Evolutionary conservation across 495 filamentous ascomycete genomes (phyloP).

Genomic region (Hypoxylon lienhwacheense): DNA sequence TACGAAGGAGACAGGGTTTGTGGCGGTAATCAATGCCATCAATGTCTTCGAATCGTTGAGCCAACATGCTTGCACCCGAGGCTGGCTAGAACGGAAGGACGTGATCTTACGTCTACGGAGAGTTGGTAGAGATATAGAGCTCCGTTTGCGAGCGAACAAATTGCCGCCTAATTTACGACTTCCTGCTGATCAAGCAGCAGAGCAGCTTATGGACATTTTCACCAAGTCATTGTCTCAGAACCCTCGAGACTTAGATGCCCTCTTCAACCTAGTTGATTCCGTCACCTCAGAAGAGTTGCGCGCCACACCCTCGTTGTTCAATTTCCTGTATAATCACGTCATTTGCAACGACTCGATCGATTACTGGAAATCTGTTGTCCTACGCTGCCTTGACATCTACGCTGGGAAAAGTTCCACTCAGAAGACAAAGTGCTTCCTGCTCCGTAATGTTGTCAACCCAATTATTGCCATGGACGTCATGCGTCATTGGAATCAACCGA

Average conservation of each 20-base stretch:
- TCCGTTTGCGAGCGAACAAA: conserved; percentile 65
- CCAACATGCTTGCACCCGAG: conserved; percentile 57
- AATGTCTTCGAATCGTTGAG: conserved; percentile 78
- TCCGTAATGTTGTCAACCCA: conserved; percentile 91
- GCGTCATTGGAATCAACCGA: conserved; percentile 60
- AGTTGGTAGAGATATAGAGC: conserved; percentile 76
- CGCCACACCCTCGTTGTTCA: conserved; percentile 69
- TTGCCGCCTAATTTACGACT: conserved; percentile 74
- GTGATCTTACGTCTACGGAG: conserved; percentile 68
- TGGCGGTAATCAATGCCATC: conserved; percentile 83
- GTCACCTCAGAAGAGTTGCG: conserved; percentile 83
- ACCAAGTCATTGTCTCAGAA: conserved; percentile 74
- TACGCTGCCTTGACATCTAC: conserved; percentile 87
- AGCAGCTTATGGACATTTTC: conserved; percentile 85
- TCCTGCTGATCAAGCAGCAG: conserved; percentile 83
- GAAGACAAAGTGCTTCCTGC: conserved; percentile 88
- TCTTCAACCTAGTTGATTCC: conserved; percentile 83
- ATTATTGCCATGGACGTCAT: conserved; percentile 97
- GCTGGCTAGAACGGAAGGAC: conserved; percentile 78
- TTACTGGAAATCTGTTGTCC: conserved; percentile 80
- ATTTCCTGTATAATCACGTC: conserved; percentile 82
- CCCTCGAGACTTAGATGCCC: conserved; percentile 77
- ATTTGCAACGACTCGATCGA: conserved; percentile 84
- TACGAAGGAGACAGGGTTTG: conserved; percentile 62
- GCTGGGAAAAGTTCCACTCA: conserved; percentile 74